A percentile compares a stretch with the other conserved stretches of the same genome.
Conservation (phyloP, 2,329 filamentous ascomycete genomes). For the Ceratocystis destructans region DNA sequence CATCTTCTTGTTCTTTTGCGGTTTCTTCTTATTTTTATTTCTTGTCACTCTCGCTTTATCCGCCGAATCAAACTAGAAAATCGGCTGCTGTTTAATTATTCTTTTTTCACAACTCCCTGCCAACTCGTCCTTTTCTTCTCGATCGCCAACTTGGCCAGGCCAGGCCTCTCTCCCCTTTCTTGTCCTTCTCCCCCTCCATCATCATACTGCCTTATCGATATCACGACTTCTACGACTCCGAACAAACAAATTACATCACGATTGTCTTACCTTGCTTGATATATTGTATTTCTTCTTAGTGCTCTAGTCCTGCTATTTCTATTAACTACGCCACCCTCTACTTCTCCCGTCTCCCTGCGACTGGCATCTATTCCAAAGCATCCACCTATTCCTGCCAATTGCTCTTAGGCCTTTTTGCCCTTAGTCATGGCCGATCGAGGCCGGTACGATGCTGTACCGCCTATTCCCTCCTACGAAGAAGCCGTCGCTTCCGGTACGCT, state of each 20-base stretch:
- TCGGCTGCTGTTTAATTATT: background rate
- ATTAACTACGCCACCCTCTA: background rate
- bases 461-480: conserved; percentile 23
- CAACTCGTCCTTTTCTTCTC: background rate
- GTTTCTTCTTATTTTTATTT: background rate
- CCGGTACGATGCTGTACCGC: conserved; percentile 23
- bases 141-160: background rate
- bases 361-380: background rate
- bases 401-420: background rate
- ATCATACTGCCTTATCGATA: background rate
- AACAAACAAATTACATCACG: background rate
- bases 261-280: background rate
- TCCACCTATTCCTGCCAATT: background rate
- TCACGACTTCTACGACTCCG: background rate
- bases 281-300: background rate
- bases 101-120: background rate
- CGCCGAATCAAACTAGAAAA: background rate
- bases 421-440: conserved; percentile 16
- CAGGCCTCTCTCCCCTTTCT: background rate
- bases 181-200: background rate
- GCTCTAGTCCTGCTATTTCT: background rate
- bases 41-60: background rate
- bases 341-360: background rate
- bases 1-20: background rate
- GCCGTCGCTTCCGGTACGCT: conserved; percentile 21